Evolutionary conservation across 805 yeast species (phyloP).

Genomic region (Brettanomyces custersianus): DNA sequence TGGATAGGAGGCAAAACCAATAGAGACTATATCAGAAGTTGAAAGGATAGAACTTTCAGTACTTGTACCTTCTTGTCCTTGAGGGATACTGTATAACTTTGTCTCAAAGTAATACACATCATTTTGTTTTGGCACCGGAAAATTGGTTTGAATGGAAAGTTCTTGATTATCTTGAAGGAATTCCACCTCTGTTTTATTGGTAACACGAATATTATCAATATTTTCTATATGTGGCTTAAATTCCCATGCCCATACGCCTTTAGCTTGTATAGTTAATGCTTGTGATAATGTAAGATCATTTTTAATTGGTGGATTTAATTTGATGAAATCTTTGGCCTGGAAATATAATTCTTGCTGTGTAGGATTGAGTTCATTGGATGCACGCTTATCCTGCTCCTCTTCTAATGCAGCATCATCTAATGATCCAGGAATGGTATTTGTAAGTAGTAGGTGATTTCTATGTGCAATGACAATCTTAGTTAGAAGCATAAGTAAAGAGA

Average conservation of each 20-base stretch:
- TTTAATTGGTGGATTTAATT: slow-evolving; percentile 29
- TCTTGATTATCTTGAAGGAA: slow-evolving; percentile 33
- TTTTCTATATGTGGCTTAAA: slow-evolving; percentile 53
- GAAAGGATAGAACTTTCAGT: too few species aligned
- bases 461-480: slow-evolving; percentile 7
- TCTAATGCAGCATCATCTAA: slow-evolving; percentile 56
- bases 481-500: slow-evolving; percentile 10
- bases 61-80: slow-evolving; percentile 39
- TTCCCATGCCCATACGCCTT: slow-evolving; percentile 87
- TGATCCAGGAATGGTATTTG: slow-evolving; percentile 42
- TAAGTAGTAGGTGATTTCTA: slow-evolving; percentile 11
- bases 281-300: slow-evolving; percentile 40
- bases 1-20: slow-evolving; percentile 81
- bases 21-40: slow-evolving; percentile 33
- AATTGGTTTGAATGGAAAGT: slow-evolving; percentile 59
- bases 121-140: slow-evolving; percentile 76
- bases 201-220: slow-evolving; percentile 49
- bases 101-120: slow-evolving; percentile 87
- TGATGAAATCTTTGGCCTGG: slow-evolving; percentile 49
- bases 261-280: slow-evolving; percentile 65
- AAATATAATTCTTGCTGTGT: slow-evolving; percentile 63
- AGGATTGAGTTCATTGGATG: slow-evolving; percentile 51
- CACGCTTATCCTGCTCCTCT: slow-evolving; percentile 49
- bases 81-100: slow-evolving; percentile 65
- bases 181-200: slow-evolving; percentile 54